Percentiles rank a stretch among this genome's conserved stretches.
Conservation (phyloP, 2,329 filamentous ascomycete species). For the Colletotrichum lindemuthianum region DNA sequence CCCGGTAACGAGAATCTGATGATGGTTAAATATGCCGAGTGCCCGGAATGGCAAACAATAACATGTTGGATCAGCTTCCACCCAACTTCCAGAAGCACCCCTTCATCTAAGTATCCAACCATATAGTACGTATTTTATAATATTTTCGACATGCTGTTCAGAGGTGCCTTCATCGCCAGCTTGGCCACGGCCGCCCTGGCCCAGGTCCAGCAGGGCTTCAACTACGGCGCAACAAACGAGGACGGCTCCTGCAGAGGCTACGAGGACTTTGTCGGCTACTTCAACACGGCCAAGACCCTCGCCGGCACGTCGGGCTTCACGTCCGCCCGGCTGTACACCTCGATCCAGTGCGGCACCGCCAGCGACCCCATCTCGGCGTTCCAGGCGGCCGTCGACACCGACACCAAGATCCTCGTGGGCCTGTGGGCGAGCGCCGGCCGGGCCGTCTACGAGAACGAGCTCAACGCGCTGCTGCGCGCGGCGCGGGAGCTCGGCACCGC, state of each 20-base stretch:
- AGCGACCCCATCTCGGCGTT: slow-evolving; percentile 73
- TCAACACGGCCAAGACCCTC: slow-evolving; percentile 29
- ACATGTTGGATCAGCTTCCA: neutral
- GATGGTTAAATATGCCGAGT: slow-evolving; percentile 1
- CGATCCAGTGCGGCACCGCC: slow-evolving; percentile 31
- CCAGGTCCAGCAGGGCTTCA: slow-evolving; percentile 30
- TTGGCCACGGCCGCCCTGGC: slow-evolving; percentile 26
- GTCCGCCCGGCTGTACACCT: slow-evolving; percentile 34
- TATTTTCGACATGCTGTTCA: slow-evolving; percentile 7
- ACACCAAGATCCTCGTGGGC: slow-evolving; percentile 62
- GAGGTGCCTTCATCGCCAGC: slow-evolving; percentile 4
- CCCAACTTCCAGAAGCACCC: slow-evolving; percentile 2
- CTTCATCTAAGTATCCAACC: neutral
- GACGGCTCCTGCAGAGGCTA: slow-evolving; percentile 30
- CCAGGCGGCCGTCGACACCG: slow-evolving; percentile 65
- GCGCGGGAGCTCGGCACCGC: slow-evolving; percentile 54
- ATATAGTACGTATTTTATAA: neutral
- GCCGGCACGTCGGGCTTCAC: slow-evolving; percentile 19
- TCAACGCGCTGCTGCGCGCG: slow-evolving; percentile 59
- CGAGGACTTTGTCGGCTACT: slow-evolving; percentile 32
- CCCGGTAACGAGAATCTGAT: neutral
- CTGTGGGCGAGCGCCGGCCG: slow-evolving; percentile 55
- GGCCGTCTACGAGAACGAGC: slow-evolving; percentile 57
- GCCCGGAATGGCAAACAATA: no score
- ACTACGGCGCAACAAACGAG: slow-evolving; percentile 35